phyloP scores from a whole-genome alignment of 2,329 filamentous ascomycete genomes.

The Aplosporella prunicola region DNA sequence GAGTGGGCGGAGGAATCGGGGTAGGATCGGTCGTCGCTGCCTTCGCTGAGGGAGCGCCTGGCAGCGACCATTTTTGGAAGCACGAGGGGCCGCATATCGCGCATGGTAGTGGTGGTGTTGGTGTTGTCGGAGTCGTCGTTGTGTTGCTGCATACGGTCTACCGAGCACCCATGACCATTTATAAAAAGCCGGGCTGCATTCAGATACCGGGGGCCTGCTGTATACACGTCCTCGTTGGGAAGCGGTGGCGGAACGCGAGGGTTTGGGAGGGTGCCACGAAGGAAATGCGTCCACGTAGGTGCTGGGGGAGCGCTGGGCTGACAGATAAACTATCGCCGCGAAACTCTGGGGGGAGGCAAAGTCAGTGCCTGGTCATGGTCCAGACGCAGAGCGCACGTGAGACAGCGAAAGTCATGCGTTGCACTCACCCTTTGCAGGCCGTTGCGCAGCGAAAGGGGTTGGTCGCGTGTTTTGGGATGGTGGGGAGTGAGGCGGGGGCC shows the following conservation, averaged over 20 bases:
- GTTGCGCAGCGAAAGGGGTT: slow-evolving; percentile 6
- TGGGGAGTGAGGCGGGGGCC: no score
- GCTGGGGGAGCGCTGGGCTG: slow-evolving; percentile 16
- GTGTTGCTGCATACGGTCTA: slow-evolving; percentile 11
- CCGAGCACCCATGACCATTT: slow-evolving; percentile 30
- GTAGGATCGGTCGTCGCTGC: slow-evolving; percentile 24
- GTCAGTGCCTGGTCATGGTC: slow-evolving; percentile 11
- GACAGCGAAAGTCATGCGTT: slow-evolving; percentile 7
- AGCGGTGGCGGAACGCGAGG: slow-evolving; percentile 22
- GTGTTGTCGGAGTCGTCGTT: slow-evolving; percentile 4
- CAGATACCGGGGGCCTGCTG: slow-evolving; percentile 10
- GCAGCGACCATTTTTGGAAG: slow-evolving; percentile 30
- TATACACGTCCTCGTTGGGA: slow-evolving; percentile 16
- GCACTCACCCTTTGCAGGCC: slow-evolving; percentile 8
- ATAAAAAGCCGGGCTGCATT: slow-evolving; percentile 15
- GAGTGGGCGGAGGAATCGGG: slow-evolving; percentile 22
- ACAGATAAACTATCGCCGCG: slow-evolving; percentile 16
- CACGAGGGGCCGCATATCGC: slow-evolving; percentile 30
- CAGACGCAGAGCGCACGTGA: slow-evolving; percentile 6
- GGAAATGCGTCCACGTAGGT: slow-evolving; percentile 28
- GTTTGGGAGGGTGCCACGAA: slow-evolving; percentile 31
- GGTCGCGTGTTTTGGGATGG: no score
- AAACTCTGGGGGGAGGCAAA: slow-evolving; percentile 1
- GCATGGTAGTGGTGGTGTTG: slow-evolving; percentile 25
- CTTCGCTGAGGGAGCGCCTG: slow-evolving; percentile 24